A percentile compares a stretch with the other conserved stretches of the same genome.
Evolutionary conservation across 2,329 filamentous ascomycete species (phyloP).

Genomic region (Paracoccidioides brasiliensis): DNA sequence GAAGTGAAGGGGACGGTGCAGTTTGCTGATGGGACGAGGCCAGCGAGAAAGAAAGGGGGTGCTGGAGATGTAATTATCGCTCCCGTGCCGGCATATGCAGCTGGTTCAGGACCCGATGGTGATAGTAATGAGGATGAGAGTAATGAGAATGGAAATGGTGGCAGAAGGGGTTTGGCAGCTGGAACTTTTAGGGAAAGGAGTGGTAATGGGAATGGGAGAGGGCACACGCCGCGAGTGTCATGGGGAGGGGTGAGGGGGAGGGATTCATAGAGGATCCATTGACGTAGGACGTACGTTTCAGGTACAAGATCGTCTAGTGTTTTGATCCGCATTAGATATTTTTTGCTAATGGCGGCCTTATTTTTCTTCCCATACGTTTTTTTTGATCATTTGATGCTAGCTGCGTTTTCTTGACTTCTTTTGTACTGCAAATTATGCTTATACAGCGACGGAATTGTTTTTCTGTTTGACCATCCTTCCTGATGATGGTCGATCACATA

Average conservation of each 20-base stretch:
- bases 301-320: background rate
- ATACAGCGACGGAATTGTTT: too few relatives aligned
- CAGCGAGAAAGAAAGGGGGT: conserved; percentile 14
- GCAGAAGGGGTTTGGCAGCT: conserved; percentile 6
- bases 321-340: background rate
- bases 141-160: conserved; percentile 7
- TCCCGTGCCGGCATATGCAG: background rate
- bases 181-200: background rate
- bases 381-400: background rate
- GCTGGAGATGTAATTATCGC: conserved; percentile 8
- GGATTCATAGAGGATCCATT: background rate
- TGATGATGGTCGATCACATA: too few relatives aligned
- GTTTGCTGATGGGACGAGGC: conserved; percentile 22
- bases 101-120: background rate
- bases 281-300: background rate
- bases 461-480: too few relatives aligned
- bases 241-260: conserved; percentile 7
- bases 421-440: too few relatives aligned
- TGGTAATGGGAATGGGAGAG: conserved; percentile 8
- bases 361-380: background rate
- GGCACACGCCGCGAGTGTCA: conserved; percentile 6
- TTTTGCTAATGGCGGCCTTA: background rate
- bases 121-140: conserved; percentile 3
- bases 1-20: conserved; percentile 19
- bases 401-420: too few relatives aligned